Base-by-base conservation (phyloP, 1,284 basidiomycete species). In the Bjerkandera adusta region DNA sequence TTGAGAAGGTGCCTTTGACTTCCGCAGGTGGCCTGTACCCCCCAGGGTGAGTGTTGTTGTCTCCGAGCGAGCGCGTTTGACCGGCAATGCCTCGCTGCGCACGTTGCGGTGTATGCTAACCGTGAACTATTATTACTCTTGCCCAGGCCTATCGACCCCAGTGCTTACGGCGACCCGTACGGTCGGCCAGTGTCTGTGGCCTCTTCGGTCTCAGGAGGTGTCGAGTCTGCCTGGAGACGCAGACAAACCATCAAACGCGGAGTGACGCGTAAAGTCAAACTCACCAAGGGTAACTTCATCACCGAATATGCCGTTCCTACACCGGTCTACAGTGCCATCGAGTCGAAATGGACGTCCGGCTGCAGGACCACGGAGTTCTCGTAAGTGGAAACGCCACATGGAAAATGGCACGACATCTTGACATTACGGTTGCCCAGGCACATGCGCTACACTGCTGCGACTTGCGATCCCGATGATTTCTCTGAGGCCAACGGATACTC, bases 381-480 rank as follows among this genome's bases (percentile, higher is more conserved):
- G 86, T 91, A 57, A 68, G 87, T 73, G 12, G 26, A 35, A 40
- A 39, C 29, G 33, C n/a, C 8, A 11, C 25, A 37, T 11, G 38
- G 38, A 18, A 45, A 24, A n/a, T 27, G 15, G 50, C 15, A 6
- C 50, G 36, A 12, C 16, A 29, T 18, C 18, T 12, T 12, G 11
- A 42, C 45, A 41, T 34, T 42, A 38, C 36, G 39, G 22, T 32
- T 20, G 8, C 52, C 16, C 48, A 90, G 85, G 11, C 90, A 94
- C 66, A 92, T 95, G 89, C 79, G 92, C 30, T 94, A 94, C 68
- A 92, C 86, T 34, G 89, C 93, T 48, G 95, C 94, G 6, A 97
- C 94, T 1, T 87, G 84, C 59, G 95, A 97, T 63, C 94, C 95
- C 5, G 95, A 98, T 64, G 94, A 97, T 57, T 98, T 97, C 60